Evolutionary conservation across 2,329 filamentous ascomycete species (phyloP).

Genomic region (Malbranchea cinnamomea): DNA sequence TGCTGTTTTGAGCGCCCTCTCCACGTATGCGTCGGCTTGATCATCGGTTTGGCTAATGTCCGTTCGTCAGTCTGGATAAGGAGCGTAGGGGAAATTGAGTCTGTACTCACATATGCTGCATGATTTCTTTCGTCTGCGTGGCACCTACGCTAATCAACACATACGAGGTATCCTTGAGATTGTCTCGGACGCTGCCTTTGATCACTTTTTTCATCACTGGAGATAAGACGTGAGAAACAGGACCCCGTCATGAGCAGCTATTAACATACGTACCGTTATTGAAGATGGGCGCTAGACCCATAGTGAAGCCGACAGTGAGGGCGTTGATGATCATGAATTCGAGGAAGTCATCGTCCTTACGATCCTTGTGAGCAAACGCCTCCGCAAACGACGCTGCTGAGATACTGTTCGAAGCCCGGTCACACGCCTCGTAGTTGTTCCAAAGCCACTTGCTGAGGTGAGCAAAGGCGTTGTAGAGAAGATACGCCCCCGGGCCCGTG

Average conservation of each 20-base stretch:
- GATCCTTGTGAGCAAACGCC: slow-evolving; percentile 1
- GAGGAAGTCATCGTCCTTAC: neutral
- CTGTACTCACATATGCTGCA: neutral
- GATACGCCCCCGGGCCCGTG: neutral
- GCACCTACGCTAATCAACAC: neutral
- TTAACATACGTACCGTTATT: neutral
- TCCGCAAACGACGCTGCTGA: neutral
- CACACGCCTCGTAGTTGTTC: neutral
- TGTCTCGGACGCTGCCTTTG: neutral
- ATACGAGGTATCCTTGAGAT: slow-evolving; percentile 1
- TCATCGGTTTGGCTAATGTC: neutral
- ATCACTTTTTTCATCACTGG: neutral
- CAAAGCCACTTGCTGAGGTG: neutral
- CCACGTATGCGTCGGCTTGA: neutral
- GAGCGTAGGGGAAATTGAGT: too few species aligned
- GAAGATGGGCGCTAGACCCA: slow-evolving; percentile 1
- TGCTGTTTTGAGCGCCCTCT: neutral
- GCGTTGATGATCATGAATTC: neutral
- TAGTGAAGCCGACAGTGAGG: slow-evolving; percentile 1
- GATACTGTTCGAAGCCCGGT: neutral
- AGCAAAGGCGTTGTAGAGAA: neutral
- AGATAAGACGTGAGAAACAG: neutral
- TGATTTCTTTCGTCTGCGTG: slow-evolving; percentile 1
- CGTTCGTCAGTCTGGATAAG: too few species aligned
- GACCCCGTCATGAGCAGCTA: neutral